Conservation (phyloP, 345 rosid genomes). For the Lagerstroemia speciosa region DNA sequence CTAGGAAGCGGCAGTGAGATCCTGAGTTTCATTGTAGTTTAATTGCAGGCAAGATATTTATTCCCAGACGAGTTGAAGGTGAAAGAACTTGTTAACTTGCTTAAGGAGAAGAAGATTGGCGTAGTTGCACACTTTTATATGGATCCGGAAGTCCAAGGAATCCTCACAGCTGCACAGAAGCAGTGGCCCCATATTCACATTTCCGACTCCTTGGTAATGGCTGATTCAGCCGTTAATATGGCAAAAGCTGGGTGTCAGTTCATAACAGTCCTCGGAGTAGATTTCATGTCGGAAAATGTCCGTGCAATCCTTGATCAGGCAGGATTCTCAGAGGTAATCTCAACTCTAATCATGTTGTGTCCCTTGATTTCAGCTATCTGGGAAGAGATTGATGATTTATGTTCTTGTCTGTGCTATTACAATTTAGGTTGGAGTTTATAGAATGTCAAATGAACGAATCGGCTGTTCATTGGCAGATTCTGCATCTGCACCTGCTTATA, state of each 20-base stretch:
- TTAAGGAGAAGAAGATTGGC: slow-evolving; percentile 86
- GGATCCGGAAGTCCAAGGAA: slow-evolving; percentile 99
- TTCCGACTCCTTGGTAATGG: slow-evolving; percentile 96
- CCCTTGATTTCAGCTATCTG: neutral
- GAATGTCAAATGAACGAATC: slow-evolving; percentile 84
- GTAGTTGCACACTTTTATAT: slow-evolving; percentile 89
- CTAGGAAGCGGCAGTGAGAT: slow-evolving; percentile 5
- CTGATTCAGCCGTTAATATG: slow-evolving; percentile 90
- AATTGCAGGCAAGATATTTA: slow-evolving; percentile 66
- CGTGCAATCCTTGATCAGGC: slow-evolving; percentile 97
- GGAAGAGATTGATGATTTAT: neutral
- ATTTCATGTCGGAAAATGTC: slow-evolving; percentile 96
- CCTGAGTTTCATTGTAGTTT: slow-evolving; percentile 22
- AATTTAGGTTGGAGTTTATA: slow-evolving; percentile 78
- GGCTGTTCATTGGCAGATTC: slow-evolving; percentile 99
- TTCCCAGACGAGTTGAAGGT: slow-evolving; percentile 65
- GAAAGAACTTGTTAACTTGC: slow-evolving; percentile 50
- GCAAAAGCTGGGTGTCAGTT: slow-evolving; percentile 85
- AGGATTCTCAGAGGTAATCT: slow-evolving; percentile 59
- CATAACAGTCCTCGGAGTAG: slow-evolving; percentile 87
- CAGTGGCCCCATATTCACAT: slow-evolving; percentile 88
- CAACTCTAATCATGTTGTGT: neutral
- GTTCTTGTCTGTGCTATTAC: neutral
- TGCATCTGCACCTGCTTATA: slow-evolving; percentile 77
- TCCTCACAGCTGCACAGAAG: slow-evolving; percentile 85